These are phyloP conservation scores for Sporothrix globosa DNA, from an alignment of 2,329 filamentous ascomycete genomes.

Conservation along the genomic window DNA sequence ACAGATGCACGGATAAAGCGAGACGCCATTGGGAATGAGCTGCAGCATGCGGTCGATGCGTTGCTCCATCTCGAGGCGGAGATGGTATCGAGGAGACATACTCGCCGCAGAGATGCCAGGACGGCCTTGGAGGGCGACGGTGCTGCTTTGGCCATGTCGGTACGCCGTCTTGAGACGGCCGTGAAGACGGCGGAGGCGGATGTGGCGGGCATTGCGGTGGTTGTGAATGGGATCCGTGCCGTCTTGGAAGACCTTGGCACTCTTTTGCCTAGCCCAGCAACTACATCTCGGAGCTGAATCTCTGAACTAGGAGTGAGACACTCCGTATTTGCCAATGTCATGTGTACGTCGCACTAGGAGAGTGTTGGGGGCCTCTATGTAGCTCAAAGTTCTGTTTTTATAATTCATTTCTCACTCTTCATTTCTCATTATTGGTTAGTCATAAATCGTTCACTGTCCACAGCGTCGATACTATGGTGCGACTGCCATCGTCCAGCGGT, in stretches of 20 bases:
- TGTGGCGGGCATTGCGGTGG: background rate
- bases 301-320: background rate
- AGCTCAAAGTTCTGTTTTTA: no score
- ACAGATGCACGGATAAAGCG: background rate
- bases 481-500: no score
- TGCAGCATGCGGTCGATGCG: background rate
- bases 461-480: no score
- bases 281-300: background rate
- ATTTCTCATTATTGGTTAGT: no score
- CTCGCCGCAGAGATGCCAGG: background rate
- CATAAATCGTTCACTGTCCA: no score
- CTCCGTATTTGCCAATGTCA: no score
- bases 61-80: background rate
- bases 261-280: background rate
- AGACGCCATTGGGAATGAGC: background rate
- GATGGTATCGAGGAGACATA: background rate
- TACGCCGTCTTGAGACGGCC: slow-evolving; percentile 1
- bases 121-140: background rate
- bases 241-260: background rate
- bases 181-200: background rate
- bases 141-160: background rate
- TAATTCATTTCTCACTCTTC: no score
- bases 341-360: no score
- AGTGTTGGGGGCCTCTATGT: no score
- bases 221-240: background rate